phyloP scores from a whole-genome alignment of 345 rosid species.

The Brassica cretica region DNA sequence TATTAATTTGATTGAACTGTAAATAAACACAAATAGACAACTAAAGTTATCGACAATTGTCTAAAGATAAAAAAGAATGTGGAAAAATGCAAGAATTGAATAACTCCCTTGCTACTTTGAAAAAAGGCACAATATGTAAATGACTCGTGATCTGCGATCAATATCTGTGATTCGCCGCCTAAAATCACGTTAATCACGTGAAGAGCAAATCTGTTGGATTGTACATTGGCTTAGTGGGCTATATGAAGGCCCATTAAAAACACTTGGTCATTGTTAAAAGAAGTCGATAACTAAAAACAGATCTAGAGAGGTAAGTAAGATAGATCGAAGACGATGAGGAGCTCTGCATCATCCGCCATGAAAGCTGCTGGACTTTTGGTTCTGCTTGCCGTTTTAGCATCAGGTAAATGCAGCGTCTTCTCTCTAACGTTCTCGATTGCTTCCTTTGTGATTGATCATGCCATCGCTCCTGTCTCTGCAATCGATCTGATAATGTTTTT shows the following conservation, averaged over 20 bases:
- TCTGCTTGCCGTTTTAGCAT: constrained; percentile 37
- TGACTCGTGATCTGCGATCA: background rate
- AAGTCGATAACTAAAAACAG: background rate
- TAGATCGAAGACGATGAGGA: constrained; percentile 39
- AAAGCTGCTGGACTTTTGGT: constrained; percentile 39
- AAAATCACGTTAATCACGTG: background rate
- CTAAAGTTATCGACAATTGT: background rate
- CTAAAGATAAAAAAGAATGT: too few relatives aligned
- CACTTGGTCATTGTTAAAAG: background rate
- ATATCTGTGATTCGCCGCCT: background rate
- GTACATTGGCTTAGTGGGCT: background rate
- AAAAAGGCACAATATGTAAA: too few relatives aligned
- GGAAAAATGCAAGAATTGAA: too few relatives aligned
- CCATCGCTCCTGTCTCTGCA: background rate
- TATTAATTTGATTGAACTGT: background rate
- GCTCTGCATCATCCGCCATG: constrained; percentile 31
- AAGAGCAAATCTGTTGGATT: background rate
- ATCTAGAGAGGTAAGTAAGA: background rate
- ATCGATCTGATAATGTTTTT: background rate
- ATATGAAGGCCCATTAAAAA: background rate
- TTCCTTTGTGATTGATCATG: background rate
- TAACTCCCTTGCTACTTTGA: too few relatives aligned
- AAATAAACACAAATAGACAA: too few relatives aligned
- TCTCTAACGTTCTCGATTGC: background rate
- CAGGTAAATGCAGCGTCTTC: constrained; percentile 32